A percentile compares a stretch with the other conserved stretches of the same genome.
Conservation (phyloP, 164 flowering plant species). For the Vitis amurensis region DNA sequence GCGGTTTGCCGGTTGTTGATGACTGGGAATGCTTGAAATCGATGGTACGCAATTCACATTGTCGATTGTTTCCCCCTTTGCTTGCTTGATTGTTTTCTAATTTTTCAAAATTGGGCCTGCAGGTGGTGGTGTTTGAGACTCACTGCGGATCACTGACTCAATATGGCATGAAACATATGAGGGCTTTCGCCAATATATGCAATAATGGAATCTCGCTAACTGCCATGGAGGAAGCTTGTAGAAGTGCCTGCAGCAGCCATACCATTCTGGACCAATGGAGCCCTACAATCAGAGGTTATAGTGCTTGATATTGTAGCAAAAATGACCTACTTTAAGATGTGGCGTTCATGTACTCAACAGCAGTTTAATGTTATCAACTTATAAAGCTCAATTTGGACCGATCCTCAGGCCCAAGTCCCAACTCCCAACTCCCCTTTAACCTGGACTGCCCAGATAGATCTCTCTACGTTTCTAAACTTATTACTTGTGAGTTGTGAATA, state of each 20-base stretch:
- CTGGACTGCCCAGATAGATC: too few relatives aligned
- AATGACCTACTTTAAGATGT: too few relatives aligned
- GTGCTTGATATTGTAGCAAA: slow-evolving; percentile 40
- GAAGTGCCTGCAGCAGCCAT: slow-evolving; percentile 42
- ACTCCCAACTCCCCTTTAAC: too few relatives aligned
- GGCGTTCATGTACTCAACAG: too few relatives aligned
- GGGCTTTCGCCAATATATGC: slow-evolving; percentile 93
- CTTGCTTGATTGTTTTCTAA: not conserved
- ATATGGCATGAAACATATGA: slow-evolving; percentile 95
- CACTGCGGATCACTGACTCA: slow-evolving; percentile 81
- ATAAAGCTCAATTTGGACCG: too few relatives aligned
- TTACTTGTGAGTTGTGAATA: too few relatives aligned
- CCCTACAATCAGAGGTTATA: slow-evolving; percentile 49
- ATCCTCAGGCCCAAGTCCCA: too few relatives aligned
- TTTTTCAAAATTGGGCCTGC: not conserved
- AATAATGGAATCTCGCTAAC: slow-evolving; percentile 45
- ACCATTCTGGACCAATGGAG: slow-evolving; percentile 28
- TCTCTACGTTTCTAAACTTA: too few relatives aligned
- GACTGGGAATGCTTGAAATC: slow-evolving; percentile 85
- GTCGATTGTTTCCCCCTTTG: not conserved
- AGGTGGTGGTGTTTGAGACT: slow-evolving; percentile 70
- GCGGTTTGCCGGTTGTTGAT: slow-evolving; percentile 67
- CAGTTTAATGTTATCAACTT: too few relatives aligned
- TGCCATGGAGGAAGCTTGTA: slow-evolving; percentile 56
- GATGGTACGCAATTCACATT: slow-evolving; percentile 40